A percentile compares a stretch with the other conserved stretches of the same genome.
Evolutionary conservation across 495 filamentous ascomycete species (phyloP).

Genomic region (Cercophora sp.): DNA sequence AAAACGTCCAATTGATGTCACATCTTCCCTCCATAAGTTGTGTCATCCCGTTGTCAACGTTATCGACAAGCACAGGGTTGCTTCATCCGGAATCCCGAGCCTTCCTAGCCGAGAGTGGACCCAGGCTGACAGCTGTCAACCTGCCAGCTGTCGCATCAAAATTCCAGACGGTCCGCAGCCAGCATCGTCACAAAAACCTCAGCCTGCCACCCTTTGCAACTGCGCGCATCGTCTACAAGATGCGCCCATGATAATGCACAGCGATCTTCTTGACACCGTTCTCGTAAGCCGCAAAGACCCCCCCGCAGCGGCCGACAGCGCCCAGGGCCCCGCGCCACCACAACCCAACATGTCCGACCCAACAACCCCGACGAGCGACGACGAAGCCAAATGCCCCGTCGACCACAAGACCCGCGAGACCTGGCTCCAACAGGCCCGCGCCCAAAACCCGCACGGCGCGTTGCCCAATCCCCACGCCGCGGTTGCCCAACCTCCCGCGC

Average conservation of each 20-base stretch:
- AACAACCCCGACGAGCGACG: constrained; percentile 12
- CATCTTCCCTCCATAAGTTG: too few relatives aligned
- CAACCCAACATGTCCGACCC: constrained; percentile 7
- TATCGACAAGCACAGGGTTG: too few relatives aligned
- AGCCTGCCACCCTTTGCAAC: too few relatives aligned
- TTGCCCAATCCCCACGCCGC: background rate
- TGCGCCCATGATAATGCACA: constrained; percentile 28
- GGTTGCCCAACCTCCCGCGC: background rate
- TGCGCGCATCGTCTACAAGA: constrained; percentile 1
- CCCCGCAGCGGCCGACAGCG: background rate
- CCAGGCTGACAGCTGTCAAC: too few relatives aligned
- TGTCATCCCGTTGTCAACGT: too few relatives aligned
- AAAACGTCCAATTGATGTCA: too few relatives aligned
- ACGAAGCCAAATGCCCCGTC: constrained; percentile 66
- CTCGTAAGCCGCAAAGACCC: constrained; percentile 28
- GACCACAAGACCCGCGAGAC: constrained; percentile 79
- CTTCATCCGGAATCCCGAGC: too few relatives aligned
- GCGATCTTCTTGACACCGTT: constrained; percentile 30
- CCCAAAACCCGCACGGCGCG: constrained; percentile 14
- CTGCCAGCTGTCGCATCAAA: too few relatives aligned
- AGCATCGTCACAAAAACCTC: too few relatives aligned
- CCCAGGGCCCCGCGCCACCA: background rate
- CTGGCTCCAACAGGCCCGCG: constrained; percentile 60
- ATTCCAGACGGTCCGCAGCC: too few relatives aligned
- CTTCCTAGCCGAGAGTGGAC: too few relatives aligned